Conservation (phyloP, 129 eudicot genomes). For the Chrysanthemum makinoi region DNA sequence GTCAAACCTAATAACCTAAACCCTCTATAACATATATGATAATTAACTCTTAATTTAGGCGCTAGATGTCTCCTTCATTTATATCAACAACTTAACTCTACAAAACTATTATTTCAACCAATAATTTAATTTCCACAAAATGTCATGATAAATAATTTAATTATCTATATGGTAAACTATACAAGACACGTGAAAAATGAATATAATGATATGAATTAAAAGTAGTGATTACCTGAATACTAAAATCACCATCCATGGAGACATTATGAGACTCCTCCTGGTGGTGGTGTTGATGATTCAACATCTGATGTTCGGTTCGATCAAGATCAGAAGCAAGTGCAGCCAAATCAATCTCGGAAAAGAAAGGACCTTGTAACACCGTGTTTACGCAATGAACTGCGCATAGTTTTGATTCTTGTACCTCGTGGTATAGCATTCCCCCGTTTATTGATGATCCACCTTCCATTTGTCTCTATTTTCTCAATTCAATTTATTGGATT, state of each 20-base stretch:
- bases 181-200: neutral
- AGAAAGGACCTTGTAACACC: constrained; percentile 92
- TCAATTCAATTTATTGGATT: constrained; percentile 25
- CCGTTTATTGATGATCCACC: constrained; percentile 68
- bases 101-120: too few relatives aligned
- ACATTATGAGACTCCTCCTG: constrained; percentile 76
- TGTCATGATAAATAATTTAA: too few relatives aligned
- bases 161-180: neutral
- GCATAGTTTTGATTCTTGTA: constrained; percentile 93
- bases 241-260: constrained; percentile 91
- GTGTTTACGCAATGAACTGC: constrained; percentile 99
- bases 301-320: constrained; percentile 80
- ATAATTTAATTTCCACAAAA: too few relatives aligned
- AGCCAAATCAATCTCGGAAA: constrained; percentile 98
- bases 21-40: too few relatives aligned
- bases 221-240: constrained; percentile 65
- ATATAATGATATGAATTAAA: too few relatives aligned
- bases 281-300: constrained; percentile 44
- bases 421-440: constrained; percentile 97
- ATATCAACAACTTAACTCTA: too few relatives aligned
- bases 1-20: too few relatives aligned
- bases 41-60: too few relatives aligned
- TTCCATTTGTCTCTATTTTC: constrained; percentile 34
- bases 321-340: constrained; percentile 97
- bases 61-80: too few relatives aligned